Evolutionary conservation across 345 rosid species (phyloP).

Genomic region (Linum trigynum): DNA sequence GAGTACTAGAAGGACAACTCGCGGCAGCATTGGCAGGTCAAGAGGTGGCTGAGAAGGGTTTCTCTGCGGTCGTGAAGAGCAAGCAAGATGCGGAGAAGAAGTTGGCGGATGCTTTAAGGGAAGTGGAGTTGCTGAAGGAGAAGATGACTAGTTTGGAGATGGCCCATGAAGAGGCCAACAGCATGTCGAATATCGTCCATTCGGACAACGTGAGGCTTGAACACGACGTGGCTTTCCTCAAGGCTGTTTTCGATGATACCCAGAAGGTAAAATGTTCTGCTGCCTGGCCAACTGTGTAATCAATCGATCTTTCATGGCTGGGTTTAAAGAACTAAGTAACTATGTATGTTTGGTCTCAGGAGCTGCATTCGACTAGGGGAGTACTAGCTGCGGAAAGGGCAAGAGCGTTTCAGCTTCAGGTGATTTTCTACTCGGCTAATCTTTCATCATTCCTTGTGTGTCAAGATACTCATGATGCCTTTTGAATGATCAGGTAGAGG

Average conservation of each 20-base stretch:
- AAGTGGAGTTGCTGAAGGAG: conserved; percentile 80
- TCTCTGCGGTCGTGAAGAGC: conserved; percentile 58
- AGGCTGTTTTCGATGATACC: conserved; percentile 90
- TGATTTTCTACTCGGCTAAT: conserved; percentile 8
- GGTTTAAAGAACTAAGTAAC: conserved; percentile 10
- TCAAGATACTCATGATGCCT: neutral
- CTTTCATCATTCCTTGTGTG: neutral
- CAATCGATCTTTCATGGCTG: neutral
- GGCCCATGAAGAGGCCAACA: conserved; percentile 85
- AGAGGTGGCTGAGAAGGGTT: conserved; percentile 65
- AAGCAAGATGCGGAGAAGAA: conserved; percentile 81
- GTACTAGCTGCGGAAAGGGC: conserved; percentile 92
- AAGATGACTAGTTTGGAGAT: conserved; percentile 64
- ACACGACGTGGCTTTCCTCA: conserved; percentile 92
- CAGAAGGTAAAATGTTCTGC: conserved; percentile 52
- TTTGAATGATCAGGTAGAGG: conserved; percentile 57
- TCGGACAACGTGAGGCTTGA: conserved; percentile 94
- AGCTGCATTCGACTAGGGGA: conserved; percentile 92
- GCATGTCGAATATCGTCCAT: conserved; percentile 76
- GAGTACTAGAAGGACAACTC: conserved; percentile 65
- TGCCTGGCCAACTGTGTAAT: too few relatives aligned
- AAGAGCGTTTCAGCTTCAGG: conserved; percentile 94
- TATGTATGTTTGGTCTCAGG: conserved; percentile 29
- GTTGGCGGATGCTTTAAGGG: conserved; percentile 50
- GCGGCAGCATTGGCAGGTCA: conserved; percentile 55